Evolutionary conservation across 176 grass and related monocot species (phyloP).

Genomic region (Pontederia paniculata): DNA sequence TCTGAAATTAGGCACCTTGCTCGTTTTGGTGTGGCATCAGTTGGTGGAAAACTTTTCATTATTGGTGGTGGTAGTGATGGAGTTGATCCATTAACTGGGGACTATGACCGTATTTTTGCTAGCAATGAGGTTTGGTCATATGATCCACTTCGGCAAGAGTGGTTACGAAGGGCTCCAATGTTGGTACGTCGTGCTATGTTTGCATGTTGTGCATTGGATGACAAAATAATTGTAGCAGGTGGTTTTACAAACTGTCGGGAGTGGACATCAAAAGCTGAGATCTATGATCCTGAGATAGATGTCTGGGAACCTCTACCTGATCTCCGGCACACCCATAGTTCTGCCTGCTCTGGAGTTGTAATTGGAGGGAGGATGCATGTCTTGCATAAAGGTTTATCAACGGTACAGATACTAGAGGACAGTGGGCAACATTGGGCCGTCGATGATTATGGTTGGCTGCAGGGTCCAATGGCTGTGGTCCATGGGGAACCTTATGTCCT

Average conservation of each 20-base stretch:
- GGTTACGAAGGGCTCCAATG: constrained; percentile 53
- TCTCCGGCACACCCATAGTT: constrained; percentile 64
- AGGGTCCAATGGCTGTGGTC: constrained; percentile 88
- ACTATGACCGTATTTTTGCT: constrained; percentile 86
- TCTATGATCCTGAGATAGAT: constrained; percentile 74
- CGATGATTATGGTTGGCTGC: constrained; percentile 75
- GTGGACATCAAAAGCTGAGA: constrained; percentile 74
- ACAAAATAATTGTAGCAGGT: constrained; percentile 82
- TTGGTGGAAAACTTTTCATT: constrained; percentile 82
- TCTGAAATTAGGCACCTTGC: constrained; percentile 86
- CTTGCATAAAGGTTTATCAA: constrained; percentile 79
- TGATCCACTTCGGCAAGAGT: constrained; percentile 53
- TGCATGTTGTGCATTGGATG: constrained; percentile 82
- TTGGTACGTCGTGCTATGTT: constrained; percentile 83
- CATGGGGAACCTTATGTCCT: constrained; percentile 72
- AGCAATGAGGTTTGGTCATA: constrained; percentile 98
- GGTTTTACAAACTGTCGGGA: constrained; percentile 89
- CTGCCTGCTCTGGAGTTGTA: constrained; percentile 84
- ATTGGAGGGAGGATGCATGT: constrained; percentile 82
- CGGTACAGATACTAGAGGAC: constrained; percentile 81
- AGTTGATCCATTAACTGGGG: constrained; percentile 87
- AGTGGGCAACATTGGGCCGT: constrained; percentile 55
- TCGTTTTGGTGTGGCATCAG: constrained; percentile 62
- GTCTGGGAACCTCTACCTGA: constrained; percentile 72
- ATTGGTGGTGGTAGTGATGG: constrained; percentile 91